Evolutionary conservation across 106 monocot species (phyloP), one percentile per base, ranked within the genome.

Genomic region (Hemerocallis citrina): DNA sequence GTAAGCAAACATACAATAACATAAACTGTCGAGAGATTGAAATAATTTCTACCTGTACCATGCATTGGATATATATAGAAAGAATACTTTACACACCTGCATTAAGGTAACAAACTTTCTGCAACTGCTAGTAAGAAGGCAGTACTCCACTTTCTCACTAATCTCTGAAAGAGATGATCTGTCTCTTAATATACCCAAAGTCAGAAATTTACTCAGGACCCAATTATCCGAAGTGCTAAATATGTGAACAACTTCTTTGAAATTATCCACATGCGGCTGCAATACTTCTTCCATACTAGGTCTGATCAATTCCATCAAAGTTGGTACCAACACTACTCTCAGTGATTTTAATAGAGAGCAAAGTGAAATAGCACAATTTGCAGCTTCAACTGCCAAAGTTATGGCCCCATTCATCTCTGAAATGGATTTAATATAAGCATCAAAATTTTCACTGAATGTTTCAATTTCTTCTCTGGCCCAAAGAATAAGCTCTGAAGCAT

Each of bases 401-500:
- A 82, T 55, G 38, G 38, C 72, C 29, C 58, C 59, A 40, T 41
- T 71, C n/a, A 33, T 71, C 51, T 70, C 63, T 44, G 66, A 41
- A 20, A 67, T 57, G n/a, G 70, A 75, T 57, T 45, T 66, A 23
- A 68, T 41, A 63, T 67, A 54, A 33, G 30, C 50, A 58, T 61
- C 19, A 61, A 80, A 71, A 44, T 34, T 46, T 57, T 50, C 38
- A 54, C 45, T 41, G 28, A 81, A 69, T 24, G 29, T 27, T 37
- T 73, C 63, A 38, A 50, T 69, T 77, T 82, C 81, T 56, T 61
- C 77, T 69, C 47, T 73, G 5, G 69, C 62, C 81, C 81, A 82
- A 28, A 34, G 65, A 48, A 64, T 61, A 40, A 77, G 27, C 23
- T 69, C 69, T 11, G 65, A 62, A 34, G 55, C 31, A 55, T 65